These are phyloP conservation scores for Vigna trinervia DNA, from an alignment of 306 rosid species.

Conservation along the genomic window DNA sequence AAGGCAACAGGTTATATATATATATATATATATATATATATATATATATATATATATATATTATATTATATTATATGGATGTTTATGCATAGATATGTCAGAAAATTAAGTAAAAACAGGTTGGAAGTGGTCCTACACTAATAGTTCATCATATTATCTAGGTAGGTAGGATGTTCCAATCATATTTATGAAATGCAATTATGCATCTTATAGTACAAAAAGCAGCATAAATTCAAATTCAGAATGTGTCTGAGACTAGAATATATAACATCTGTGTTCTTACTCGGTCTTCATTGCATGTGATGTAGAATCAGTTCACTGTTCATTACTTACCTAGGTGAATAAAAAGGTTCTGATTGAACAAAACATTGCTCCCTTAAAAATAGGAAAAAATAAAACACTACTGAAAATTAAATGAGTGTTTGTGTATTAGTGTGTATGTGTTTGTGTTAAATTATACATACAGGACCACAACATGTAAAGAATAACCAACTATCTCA, in stretches of 20 bases:
- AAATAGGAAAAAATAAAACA: background rate
- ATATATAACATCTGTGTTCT: slow-evolving; percentile 37
- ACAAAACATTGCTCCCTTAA: slow-evolving; percentile 12
- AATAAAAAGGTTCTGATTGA: slow-evolving; percentile 3
- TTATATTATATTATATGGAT: background rate
- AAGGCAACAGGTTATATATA: background rate
- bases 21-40: too few relatives aligned
- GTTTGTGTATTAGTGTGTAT: background rate
- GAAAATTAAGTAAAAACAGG: background rate
- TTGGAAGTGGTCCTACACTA: slow-evolving; percentile 38
- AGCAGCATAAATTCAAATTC: slow-evolving; percentile 34
- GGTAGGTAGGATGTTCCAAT: slow-evolving; percentile 43
- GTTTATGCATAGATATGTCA: slow-evolving; percentile 20
- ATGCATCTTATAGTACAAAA: slow-evolving; percentile 25
- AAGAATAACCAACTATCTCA: background rate
- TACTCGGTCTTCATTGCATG: slow-evolving; percentile 26
- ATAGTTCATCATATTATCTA: slow-evolving; percentile 13
- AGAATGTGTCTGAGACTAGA: slow-evolving; percentile 15
- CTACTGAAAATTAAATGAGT: background rate
- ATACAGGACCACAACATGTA: slow-evolving; percentile 32
- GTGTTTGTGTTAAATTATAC: background rate
- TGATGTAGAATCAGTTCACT: slow-evolving; percentile 2
- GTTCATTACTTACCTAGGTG: slow-evolving; percentile 20
- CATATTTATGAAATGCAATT: slow-evolving; percentile 44
- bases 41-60: too few relatives aligned